A percentile compares a stretch with the other conserved stretches of the same genome.
Evolutionary conservation across 805 yeast species (phyloP).

Genomic region (Wickerhamomyces xylosicus): DNA sequence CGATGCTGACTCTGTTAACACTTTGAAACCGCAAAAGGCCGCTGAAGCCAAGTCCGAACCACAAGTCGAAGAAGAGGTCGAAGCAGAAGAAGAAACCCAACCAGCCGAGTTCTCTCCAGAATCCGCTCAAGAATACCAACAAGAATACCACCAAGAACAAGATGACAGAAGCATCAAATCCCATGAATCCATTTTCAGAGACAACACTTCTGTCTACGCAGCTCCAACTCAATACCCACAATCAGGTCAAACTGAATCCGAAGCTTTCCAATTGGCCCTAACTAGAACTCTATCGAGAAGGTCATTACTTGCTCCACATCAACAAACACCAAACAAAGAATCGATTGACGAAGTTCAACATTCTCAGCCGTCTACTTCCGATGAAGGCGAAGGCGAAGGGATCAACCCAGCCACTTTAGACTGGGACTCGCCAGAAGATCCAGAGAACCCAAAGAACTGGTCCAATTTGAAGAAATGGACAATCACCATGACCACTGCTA

Average conservation of each 20-base stretch:
- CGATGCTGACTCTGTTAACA: background rate
- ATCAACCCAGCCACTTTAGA: conserved; percentile 31
- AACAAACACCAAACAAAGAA: conserved; percentile 3
- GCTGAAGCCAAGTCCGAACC: too few relatives aligned
- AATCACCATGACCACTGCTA: conserved; percentile 54
- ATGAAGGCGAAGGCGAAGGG: conserved; percentile 17
- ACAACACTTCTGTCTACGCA: conserved; percentile 9
- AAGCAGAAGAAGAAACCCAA: too few relatives aligned
- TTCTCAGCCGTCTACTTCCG: conserved; percentile 1
- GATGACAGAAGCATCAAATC: background rate
- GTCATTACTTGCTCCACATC: conserved; percentile 7
- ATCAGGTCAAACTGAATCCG: conserved; percentile 8
- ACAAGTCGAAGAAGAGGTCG: too few relatives aligned
- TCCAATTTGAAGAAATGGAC: conserved; percentile 52
- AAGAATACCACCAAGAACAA: too few relatives aligned
- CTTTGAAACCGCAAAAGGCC: background rate
- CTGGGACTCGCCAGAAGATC: conserved; percentile 58
- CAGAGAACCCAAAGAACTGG: conserved; percentile 64
- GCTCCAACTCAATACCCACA: conserved; percentile 9
- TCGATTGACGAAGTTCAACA: background rate
- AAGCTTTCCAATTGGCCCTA: conserved; percentile 15
- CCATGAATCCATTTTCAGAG: conserved; percentile 4
- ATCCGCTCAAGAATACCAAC: too few relatives aligned
- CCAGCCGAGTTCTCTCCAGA: too few relatives aligned
- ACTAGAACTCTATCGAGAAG: conserved; percentile 18